These are phyloP conservation scores for Thielaviopsis punctulata DNA, from an alignment of 2,329 filamentous ascomycete genomes.

Conservation along the genomic window DNA sequence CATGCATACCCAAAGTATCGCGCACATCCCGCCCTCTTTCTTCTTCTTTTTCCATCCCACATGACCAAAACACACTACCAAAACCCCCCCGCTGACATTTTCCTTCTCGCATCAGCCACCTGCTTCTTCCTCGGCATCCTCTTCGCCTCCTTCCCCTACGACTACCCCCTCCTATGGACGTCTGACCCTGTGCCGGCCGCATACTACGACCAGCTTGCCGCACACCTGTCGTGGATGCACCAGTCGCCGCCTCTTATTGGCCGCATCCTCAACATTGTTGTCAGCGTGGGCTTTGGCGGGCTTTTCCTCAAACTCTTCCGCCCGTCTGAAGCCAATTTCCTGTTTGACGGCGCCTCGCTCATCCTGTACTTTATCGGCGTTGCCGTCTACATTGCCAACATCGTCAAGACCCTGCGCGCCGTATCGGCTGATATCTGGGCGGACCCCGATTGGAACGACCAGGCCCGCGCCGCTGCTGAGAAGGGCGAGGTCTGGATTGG, in stretches of 20 bases:
- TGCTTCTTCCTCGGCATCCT: conserved; percentile 98
- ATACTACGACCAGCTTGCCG: conserved; percentile 75
- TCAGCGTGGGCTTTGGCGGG: conserved; percentile 70
- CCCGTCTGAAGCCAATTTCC: conserved; percentile 81
- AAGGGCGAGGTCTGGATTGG: conserved; percentile 53
- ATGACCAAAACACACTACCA: no score
- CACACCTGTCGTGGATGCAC: conserved; percentile 81
- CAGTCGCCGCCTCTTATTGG: conserved; percentile 80
- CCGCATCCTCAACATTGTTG: conserved; percentile 85
- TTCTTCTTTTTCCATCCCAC: no score
- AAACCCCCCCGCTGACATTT: conserved; percentile 3
- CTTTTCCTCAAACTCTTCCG: conserved; percentile 92
- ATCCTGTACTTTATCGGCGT: conserved; percentile 74
- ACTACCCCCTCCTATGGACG: conserved; percentile 76
- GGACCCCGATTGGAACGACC: conserved; percentile 22
- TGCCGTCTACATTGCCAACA: conserved; percentile 88
- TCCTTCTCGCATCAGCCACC: conserved; percentile 42
- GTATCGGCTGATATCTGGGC: conserved; percentile 55
- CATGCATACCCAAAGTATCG: no score
- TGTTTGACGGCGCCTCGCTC: conserved; percentile 75
- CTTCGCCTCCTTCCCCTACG: conserved; percentile 92
- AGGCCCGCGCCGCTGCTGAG: conserved; percentile 23
- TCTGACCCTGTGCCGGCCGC: conserved; percentile 42
- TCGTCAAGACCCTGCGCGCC: conserved; percentile 81
- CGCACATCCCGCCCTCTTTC: no score